Evolutionary conservation across 2,329 filamentous ascomycete genomes (phyloP).

Genomic region (Penicillium oxalicum): DNA sequence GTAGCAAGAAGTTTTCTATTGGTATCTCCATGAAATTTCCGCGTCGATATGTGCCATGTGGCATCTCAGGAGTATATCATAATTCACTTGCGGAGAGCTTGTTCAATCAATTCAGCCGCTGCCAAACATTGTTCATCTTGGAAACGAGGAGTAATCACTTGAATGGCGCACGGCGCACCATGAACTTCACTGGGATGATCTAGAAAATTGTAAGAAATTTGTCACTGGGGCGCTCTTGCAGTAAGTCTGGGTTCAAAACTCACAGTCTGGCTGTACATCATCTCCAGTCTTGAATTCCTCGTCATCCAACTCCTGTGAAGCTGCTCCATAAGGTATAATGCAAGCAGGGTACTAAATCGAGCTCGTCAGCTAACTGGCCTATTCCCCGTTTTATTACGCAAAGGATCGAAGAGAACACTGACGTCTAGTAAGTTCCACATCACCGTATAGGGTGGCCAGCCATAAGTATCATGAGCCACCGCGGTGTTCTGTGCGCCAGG

Average conservation of each 20-base stretch:
- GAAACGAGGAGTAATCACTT: constrained; percentile 43
- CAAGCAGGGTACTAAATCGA: constrained; percentile 45
- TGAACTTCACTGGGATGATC: constrained; percentile 39
- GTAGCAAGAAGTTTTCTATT: no score
- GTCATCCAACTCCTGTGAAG: constrained; percentile 39
- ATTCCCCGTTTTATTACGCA: background rate
- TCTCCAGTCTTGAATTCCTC: constrained; percentile 27
- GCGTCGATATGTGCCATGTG: no score
- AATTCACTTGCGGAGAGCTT: constrained; percentile 9
- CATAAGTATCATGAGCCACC: constrained; percentile 45
- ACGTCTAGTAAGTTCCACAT: constrained; percentile 51
- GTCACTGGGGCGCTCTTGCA: no score
- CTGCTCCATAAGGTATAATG: constrained; percentile 43
- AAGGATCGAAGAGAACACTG: constrained; percentile 16
- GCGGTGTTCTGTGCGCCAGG: constrained; percentile 48
- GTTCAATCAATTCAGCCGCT: constrained; percentile 28
- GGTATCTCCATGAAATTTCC: no score
- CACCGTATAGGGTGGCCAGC: constrained; percentile 41
- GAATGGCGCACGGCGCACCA: constrained; percentile 43
- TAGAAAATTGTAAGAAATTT: constrained; percentile 13
- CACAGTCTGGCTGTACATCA: constrained; percentile 22
- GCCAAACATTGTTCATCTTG: constrained; percentile 45
- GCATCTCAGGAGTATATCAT: background rate
- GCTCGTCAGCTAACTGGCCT: background rate
- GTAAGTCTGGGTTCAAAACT: constrained; percentile 1